Conservation (phyloP, 2,329 filamentous ascomycete species). For the Simplicillium aogashimaense region DNA sequence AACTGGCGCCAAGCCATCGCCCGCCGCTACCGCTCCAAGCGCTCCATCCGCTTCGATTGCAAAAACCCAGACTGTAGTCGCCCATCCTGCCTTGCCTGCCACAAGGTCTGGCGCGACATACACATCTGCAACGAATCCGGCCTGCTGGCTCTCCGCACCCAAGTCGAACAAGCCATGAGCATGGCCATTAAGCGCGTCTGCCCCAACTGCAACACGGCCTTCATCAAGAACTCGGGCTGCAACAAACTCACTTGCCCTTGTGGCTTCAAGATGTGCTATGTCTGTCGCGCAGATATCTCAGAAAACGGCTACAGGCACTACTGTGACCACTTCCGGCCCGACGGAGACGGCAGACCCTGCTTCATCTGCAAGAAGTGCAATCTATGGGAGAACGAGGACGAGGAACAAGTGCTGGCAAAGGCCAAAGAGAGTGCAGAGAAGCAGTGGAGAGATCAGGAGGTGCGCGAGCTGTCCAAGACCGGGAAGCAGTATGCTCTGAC, state of each 20-base stretch:
- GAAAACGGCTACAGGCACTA: slow-evolving; percentile 85
- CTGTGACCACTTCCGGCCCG: slow-evolving; percentile 86
- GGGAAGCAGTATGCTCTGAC: slow-evolving; percentile 49
- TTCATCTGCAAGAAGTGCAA: slow-evolving; percentile 73
- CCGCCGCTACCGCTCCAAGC: slow-evolving; percentile 59
- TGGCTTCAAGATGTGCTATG: slow-evolving; percentile 96
- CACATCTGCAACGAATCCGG: slow-evolving; percentile 85
- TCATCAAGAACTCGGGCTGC: slow-evolving; percentile 89
- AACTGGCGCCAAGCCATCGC: slow-evolving; percentile 51
- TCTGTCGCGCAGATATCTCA: slow-evolving; percentile 71
- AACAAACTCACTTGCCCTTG: slow-evolving; percentile 96
- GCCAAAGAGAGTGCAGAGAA: slow-evolving; percentile 64
- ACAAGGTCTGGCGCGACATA: slow-evolving; percentile 75
- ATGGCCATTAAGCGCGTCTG: slow-evolving; percentile 92
- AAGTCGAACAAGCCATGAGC: slow-evolving; percentile 88
- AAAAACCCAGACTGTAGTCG: slow-evolving; percentile 57
- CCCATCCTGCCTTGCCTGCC: slow-evolving; percentile 71
- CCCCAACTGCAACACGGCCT: slow-evolving; percentile 80
- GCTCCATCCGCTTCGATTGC: slow-evolving; percentile 71
- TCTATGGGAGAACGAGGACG: slow-evolving; percentile 67
- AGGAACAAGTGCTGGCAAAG: slow-evolving; percentile 54
- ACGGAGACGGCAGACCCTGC: slow-evolving; percentile 63
- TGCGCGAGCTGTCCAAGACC: slow-evolving; percentile 40
- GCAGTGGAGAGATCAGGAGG: slow-evolving; percentile 59
- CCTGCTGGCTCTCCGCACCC: slow-evolving; percentile 71